These are phyloP conservation scores for Pichia exigua DNA, from an alignment of 805 yeast genomes.

Conservation along the genomic window DNA sequence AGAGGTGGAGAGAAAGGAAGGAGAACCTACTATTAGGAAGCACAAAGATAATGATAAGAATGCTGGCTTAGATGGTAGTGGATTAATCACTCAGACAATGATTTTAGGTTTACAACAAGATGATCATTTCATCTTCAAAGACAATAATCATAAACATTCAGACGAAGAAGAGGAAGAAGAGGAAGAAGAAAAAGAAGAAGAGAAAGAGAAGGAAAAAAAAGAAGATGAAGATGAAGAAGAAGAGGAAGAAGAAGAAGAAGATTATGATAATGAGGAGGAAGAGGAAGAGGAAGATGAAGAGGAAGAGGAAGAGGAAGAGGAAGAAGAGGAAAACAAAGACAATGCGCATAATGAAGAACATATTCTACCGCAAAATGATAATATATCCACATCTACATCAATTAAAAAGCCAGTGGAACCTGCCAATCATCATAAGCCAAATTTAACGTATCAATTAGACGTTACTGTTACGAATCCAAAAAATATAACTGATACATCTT, in stretches of 20 bases:
- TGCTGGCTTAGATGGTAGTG: conserved; percentile 8
- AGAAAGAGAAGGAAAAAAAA: neutral
- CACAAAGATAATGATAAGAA: neutral
- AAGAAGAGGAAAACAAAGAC: neutral
- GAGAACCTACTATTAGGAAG: neutral
- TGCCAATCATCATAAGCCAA: neutral
- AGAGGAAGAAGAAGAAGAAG: neutral
- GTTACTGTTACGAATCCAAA: conserved; percentile 51
- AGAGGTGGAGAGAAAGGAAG: neutral
- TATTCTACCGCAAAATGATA: neutral
- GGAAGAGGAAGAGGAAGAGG: neutral
- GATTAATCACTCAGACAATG: conserved; percentile 10
- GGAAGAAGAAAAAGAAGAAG: neutral
- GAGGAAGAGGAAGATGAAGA: too few species aligned
- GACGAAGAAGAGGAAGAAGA: neutral
- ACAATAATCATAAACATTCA: neutral
- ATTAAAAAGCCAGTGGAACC: neutral
- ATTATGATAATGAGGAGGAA: too few species aligned
- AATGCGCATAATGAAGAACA: too few species aligned
- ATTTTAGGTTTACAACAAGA: conserved; percentile 2
- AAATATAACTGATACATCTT: conserved; percentile 66
- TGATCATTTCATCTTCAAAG: neutral
- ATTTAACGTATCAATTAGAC: conserved; percentile 15
- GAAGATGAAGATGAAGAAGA: neutral
- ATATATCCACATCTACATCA: conserved; percentile 1